Evolutionary conservation across 306 rosid genomes (phyloP), one percentile per base, ranked within the genome.

Genomic region (Lathyrus oleraceus): DNA sequence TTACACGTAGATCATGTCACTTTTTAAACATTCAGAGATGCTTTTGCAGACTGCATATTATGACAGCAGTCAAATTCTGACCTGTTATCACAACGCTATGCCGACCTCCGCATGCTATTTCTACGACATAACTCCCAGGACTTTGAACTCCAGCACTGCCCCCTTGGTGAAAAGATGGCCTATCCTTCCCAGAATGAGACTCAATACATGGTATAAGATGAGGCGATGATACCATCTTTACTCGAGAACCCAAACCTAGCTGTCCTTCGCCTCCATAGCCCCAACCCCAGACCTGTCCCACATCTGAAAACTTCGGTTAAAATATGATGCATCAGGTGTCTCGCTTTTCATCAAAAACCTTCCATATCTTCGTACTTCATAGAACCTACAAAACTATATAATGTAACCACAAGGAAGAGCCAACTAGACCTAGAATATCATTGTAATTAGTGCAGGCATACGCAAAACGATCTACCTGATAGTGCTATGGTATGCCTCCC

Each of bases 201-300:
- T 92, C 91, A 35, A 82, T 65, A 83, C 96, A 90, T 62, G 89
- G 84, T 68, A 92, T 85, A 74, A 79, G 76, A 77, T 88, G 96
- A 75, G 96, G 98, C 19, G 96, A 76, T 71, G 95, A 80, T 14
- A 90, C 87, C 89, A 82, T 90, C 89, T 90, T 89, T 61, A 92
- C 87, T 63, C 96, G 87, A 35, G 95, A 80, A 69, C 96, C 98
- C 92, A 90, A 83, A 80, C 98, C 98, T 67, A 92, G 95, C 76
- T 92, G 98, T 61, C 98, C 98, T 85, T 92, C 96, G 10, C 96
- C 98, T 83, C 98, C 98, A 77, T 92, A 88, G 92, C 98, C 98
- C 96, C 98, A 92, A 83, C 98, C 98, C 98, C 98, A 92, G 72
- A 89, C 98, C 96, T 92, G 96, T 85, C 96, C 96, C 96, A 90